phyloP scores from a whole-genome alignment of 2,329 filamentous ascomycete genomes.

The Epichloe elymi region DNA sequence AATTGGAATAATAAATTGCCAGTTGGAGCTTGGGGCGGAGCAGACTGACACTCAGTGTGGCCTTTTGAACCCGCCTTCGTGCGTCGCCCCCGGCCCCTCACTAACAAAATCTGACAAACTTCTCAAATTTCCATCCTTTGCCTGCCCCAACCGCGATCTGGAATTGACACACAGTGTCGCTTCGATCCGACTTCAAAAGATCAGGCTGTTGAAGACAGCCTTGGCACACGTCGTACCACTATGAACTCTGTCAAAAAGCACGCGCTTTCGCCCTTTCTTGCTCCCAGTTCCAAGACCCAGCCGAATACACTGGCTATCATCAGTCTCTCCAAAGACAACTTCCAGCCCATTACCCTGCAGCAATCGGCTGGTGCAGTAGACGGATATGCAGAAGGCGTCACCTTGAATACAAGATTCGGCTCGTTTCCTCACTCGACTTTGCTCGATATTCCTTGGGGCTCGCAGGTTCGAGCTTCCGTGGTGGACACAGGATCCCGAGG shows the following conservation, averaged over 20 bases:
- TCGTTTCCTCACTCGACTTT: constrained; percentile 75
- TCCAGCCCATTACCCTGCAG: constrained; percentile 61
- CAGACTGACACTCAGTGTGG: no score
- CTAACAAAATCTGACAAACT: no score
- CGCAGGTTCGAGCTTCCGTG: constrained; percentile 76
- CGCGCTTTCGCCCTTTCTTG: constrained; percentile 61
- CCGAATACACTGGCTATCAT: constrained; percentile 64
- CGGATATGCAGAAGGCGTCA: constrained; percentile 63
- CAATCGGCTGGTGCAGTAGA: constrained; percentile 48
- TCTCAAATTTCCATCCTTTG: neutral
- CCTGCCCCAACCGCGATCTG: neutral
- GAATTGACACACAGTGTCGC: neutral
- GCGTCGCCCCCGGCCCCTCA: no score
- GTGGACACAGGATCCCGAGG: constrained; percentile 88
- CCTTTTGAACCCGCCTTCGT: neutral
- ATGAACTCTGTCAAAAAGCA: neutral
- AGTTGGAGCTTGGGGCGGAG: no score
- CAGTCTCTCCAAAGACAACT: constrained; percentile 76
- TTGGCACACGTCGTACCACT: neutral
- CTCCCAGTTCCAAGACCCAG: constrained; percentile 49
- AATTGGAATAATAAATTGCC: neutral
- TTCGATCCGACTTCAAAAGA: neutral
- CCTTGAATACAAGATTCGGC: constrained; percentile 86
- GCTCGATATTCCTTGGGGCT: constrained; percentile 74
- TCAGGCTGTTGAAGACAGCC: neutral